Conservation (phyloP, 371 early-diverging fungal genomes). For the Apophysomyces variabilis region DNA sequence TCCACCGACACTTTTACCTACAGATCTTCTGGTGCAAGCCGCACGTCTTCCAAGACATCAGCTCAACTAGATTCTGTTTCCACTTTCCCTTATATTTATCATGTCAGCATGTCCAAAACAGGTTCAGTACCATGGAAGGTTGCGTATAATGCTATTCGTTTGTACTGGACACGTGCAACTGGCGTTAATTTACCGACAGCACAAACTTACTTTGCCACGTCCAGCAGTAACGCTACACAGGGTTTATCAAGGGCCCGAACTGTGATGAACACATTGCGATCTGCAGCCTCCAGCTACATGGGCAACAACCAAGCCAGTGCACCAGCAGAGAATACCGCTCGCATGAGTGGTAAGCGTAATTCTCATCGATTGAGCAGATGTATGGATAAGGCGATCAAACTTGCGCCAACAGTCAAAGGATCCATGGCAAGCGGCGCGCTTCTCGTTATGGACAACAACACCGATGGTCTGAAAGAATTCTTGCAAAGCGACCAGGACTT, state of each 20-base stretch:
- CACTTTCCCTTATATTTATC: conserved; percentile 43
- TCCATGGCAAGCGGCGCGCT: conserved; percentile 16
- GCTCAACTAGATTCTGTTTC: conserved; percentile 5
- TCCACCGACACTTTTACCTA: conserved; percentile 7
- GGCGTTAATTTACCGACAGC: conserved; percentile 29
- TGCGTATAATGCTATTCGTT: conserved; percentile 49
- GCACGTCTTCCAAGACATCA: conserved; percentile 18
- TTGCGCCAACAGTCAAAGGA: conserved; percentile 17
- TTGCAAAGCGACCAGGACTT: conserved; percentile 20
- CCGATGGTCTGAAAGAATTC: conserved; percentile 13
- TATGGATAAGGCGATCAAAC: conserved; percentile 46
- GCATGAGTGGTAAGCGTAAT: conserved; percentile 29
- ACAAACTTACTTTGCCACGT: conserved; percentile 30
- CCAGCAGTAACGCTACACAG: not conserved
- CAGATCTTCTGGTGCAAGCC: conserved; percentile 14
- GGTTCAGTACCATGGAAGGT: conserved; percentile 41
- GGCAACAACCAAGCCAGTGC: conserved; percentile 5
- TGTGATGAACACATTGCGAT: conserved; percentile 46
- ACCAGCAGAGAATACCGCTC: not conserved
- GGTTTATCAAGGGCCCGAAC: conserved; percentile 52
- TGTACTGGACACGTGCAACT: conserved; percentile 50
- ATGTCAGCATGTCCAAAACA: conserved; percentile 31
- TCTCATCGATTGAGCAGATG: conserved; percentile 44
- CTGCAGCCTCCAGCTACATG: conserved; percentile 33
- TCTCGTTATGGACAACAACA: conserved; percentile 9